Evolutionary conservation across 257 asterid species (phyloP).

Genomic region (Solanum ossicruentum): DNA sequence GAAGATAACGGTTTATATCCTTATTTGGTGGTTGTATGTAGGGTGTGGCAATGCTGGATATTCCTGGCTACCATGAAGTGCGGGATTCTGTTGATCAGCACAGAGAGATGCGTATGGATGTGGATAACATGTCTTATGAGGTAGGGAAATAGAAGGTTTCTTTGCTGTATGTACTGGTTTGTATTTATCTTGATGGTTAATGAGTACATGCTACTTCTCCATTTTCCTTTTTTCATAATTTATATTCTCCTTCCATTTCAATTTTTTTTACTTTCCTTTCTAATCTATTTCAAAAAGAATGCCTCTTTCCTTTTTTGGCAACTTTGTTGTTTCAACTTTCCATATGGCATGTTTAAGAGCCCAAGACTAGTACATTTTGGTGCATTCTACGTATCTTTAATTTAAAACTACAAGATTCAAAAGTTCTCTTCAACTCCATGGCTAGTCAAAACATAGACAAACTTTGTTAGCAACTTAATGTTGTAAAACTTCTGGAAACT

Average conservation of each 20-base stretch:
- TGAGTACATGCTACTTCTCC: not conserved
- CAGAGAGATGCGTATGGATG: constrained; percentile 44
- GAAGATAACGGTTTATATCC: not conserved
- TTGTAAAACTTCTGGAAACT: not conserved
- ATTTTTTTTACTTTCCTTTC: not conserved
- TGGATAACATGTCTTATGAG: constrained; percentile 65
- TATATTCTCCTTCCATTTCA: not conserved
- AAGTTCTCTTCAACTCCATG: not conserved
- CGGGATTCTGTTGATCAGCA: constrained; percentile 57
- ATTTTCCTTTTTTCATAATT: not conserved
- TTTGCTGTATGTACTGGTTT: not conserved
- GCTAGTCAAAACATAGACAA: not conserved
- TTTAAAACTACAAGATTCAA: not conserved
- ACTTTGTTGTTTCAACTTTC: not conserved
- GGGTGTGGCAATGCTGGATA: constrained; percentile 68
- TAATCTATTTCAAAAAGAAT: not conserved
- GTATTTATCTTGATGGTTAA: not conserved
- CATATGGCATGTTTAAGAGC: not conserved
- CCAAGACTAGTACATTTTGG: not conserved
- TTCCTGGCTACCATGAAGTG: constrained; percentile 51
- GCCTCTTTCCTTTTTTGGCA: not conserved
- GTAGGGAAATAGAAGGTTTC: constrained; percentile 15
- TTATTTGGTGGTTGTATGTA: constrained; percentile 4
- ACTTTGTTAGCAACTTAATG: not conserved
- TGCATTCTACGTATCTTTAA: not conserved